Evolutionary conservation across 768 basidiomycete species (phyloP).

Genomic region (Crucibulum laeve): DNA sequence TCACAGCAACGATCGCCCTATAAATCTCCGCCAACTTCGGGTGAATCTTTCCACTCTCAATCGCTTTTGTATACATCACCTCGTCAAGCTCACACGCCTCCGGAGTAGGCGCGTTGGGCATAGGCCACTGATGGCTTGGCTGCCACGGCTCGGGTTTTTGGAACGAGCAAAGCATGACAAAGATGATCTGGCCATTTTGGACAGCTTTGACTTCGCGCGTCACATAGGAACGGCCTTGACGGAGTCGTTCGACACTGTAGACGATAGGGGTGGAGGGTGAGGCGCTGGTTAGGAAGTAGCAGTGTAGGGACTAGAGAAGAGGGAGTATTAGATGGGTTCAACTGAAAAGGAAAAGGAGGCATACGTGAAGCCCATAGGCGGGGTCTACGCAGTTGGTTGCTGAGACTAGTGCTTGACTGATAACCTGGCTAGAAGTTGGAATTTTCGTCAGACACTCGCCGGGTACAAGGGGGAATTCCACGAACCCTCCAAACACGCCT

Average conservation of each 20-base stretch:
- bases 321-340: not conserved
- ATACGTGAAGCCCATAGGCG: constrained; percentile 66
- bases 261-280: constrained; percentile 71
- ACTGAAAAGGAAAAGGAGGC: constrained; percentile 18
- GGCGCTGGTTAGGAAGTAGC: constrained; percentile 77
- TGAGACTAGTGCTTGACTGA: constrained; percentile 80
- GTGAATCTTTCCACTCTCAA: constrained; percentile 27
- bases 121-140: constrained; percentile 60
- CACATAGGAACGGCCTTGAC: constrained; percentile 70
- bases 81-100: constrained; percentile 65
- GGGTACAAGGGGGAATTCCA: not conserved
- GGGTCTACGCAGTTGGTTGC: constrained; percentile 73
- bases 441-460: not conserved
- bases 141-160: constrained; percentile 78
- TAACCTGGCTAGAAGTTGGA: constrained; percentile 54
- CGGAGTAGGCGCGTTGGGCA: constrained; percentile 56
- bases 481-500: constrained; percentile 78
- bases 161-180: constrained; percentile 77
- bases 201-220: constrained; percentile 63
- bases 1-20: constrained; percentile 23
- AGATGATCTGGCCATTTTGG: constrained; percentile 43
- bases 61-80: constrained; percentile 24
- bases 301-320: constrained; percentile 35
- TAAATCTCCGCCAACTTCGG: constrained; percentile 28
- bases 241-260: constrained; percentile 72